phyloP scores from a whole-genome alignment of 2,329 filamentous ascomycete genomes.

The Fusarium goolgardi region DNA sequence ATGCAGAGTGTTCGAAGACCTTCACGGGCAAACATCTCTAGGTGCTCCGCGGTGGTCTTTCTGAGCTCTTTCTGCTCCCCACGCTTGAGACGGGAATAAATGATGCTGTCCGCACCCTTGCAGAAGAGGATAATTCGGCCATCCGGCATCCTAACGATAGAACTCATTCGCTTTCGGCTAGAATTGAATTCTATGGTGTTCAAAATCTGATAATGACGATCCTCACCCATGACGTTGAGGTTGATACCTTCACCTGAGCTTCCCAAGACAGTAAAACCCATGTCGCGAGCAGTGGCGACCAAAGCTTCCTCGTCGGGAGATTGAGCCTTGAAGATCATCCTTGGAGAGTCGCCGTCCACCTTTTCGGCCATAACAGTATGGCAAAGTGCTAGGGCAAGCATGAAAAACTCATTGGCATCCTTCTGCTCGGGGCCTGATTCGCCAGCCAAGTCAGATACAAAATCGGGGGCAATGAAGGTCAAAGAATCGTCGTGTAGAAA shows the following conservation, averaged over 20 bases:
- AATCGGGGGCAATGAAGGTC: slow-evolving; percentile 93
- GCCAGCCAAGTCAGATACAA: slow-evolving; percentile 83
- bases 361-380: slow-evolving; percentile 96
- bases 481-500: slow-evolving; percentile 90
- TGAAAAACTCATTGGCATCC: slow-evolving; percentile 85
- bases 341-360: slow-evolving; percentile 87
- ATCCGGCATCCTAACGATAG: slow-evolving; percentile 94
- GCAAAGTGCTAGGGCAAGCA: slow-evolving; percentile 94
- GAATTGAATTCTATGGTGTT: slow-evolving; percentile 99
- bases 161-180: slow-evolving; percentile 95
- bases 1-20: slow-evolving; percentile 95
- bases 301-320: slow-evolving; percentile 96
- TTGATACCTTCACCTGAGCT: slow-evolving; percentile 82
- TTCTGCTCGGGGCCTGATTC: slow-evolving; percentile 81
- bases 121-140: slow-evolving; percentile 91
- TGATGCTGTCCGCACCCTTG: slow-evolving; percentile 97
- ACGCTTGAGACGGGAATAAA: slow-evolving; percentile 88
- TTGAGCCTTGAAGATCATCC: slow-evolving; percentile 95
- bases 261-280: slow-evolving; percentile 92
- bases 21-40: slow-evolving; percentile 97
- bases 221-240: slow-evolving; percentile 87
- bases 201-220: slow-evolving; percentile 85
- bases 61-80: slow-evolving; percentile 89
- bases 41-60: slow-evolving; percentile 85
- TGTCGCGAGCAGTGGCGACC: slow-evolving; percentile 92